phyloP scores from a whole-genome alignment of 1,139 yeast species.

The Arxiozyma slooffiae region DNA sequence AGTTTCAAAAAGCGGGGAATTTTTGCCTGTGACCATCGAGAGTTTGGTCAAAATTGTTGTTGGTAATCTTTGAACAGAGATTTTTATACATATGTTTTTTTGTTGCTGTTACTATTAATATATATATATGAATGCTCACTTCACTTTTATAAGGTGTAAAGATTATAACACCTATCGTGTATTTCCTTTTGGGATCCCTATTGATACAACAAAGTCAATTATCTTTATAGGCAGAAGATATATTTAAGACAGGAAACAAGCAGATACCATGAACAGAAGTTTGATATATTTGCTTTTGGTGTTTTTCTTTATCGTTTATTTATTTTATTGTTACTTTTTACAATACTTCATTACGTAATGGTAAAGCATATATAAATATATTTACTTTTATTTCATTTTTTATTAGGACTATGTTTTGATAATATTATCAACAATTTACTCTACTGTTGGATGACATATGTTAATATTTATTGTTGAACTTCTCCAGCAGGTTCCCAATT shows the following conservation, averaged over 20 bases:
- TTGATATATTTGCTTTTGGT: not conserved
- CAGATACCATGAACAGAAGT: too few relatives aligned
- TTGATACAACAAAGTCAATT: too few relatives aligned
- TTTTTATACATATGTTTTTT: too few relatives aligned
- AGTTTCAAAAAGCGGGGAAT: conserved; percentile 72
- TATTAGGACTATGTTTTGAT: not conserved
- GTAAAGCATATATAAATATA: not conserved
- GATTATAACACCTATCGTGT: not conserved
- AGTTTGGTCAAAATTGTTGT: conserved; percentile 56
- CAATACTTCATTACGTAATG: not conserved
- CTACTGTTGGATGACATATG: too few relatives aligned
- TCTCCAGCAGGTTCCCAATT: conserved; percentile 96
- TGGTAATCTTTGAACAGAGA: conserved; percentile 29
- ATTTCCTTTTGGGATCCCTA: not conserved
- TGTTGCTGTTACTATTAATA: too few relatives aligned
- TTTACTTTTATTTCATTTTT: too few relatives aligned
- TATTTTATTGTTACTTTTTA: too few relatives aligned
- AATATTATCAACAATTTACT: too few relatives aligned
- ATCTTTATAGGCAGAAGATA: not conserved
- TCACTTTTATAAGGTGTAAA: not conserved
- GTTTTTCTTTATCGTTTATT: not conserved
- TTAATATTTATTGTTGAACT: conserved; percentile 52
- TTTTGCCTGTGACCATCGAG: conserved; percentile 75
- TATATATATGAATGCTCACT: too few relatives aligned
- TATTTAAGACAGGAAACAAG: not conserved